Evolutionary conservation across 2,329 filamentous ascomycete genomes (phyloP), one percentile per base, ranked within the genome.

Genomic region (Achaetomium macrosporum): DNA sequence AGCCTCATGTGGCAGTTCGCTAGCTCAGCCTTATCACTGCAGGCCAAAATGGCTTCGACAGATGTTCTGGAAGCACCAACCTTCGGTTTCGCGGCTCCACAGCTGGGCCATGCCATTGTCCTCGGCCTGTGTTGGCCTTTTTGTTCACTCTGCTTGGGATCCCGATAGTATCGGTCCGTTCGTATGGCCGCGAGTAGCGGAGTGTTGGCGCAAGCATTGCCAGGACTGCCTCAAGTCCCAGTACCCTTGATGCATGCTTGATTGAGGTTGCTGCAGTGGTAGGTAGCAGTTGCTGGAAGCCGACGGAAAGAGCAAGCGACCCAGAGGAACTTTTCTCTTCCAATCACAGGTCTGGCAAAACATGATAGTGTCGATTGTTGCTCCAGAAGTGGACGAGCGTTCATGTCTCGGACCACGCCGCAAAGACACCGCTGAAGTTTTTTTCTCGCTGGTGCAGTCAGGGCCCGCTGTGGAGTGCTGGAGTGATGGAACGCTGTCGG

Each of bases 21-120:
- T 47, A 43, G 43, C 51, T 59, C 59, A 61, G 59, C 59, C 59
- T 61, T 61, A 61, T 47, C 57, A 55, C 53, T 57, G 52, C 54
- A 51, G 43, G 57, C 57, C 48, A 42, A 25, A 35, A 41, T 31
- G 39, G 45, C 51, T 56, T 58, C 57, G 47, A 52, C 45, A 35
- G 53, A 49, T 51, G 52, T 61, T 61, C 59, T 54, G 53, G 59
- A 61, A 61, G 51, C 56, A n/a, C n/a, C n/a, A 35, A 30, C 43
- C 19, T n/a, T 42, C 44, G n/a, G 19, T 45, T 39, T 36, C 43
- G 25, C 36, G 35, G 44, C 48, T 36, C 47, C 46, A 50, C 52
- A 15, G n/a, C 9, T 17, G 29, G 9, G 10, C 41, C 2, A 4
- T 29, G 20, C 33, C 19, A 39, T 41, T 47, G 44, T 25, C n/a